Conservation (phyloP, 78 protist species). For the Dictyostelium brefeldianum region DNA sequence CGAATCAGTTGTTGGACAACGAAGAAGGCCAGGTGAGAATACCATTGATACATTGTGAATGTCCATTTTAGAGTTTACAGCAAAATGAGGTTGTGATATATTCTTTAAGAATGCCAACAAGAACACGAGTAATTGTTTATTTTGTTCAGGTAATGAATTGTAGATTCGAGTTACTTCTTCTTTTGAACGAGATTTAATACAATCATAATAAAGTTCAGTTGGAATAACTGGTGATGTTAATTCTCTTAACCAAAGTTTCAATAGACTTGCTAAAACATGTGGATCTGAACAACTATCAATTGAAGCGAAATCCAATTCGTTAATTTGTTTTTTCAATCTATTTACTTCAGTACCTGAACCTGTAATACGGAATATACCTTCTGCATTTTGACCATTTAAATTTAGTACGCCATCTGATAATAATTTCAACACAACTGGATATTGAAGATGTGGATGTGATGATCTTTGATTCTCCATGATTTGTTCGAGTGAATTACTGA, state of each 20-base stretch:
- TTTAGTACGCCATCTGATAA: slow-evolving; percentile 8
- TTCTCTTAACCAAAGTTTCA: slow-evolving; percentile 77
- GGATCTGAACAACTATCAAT: slow-evolving; percentile 40
- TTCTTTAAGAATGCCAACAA: slow-evolving; percentile 36
- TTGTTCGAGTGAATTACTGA: slow-evolving; percentile 24
- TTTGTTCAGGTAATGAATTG: not conserved
- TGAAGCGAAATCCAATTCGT: slow-evolving; percentile 33
- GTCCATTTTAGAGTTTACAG: slow-evolving; percentile 63
- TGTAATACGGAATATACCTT: slow-evolving; percentile 74
- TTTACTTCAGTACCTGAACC: slow-evolving; percentile 47
- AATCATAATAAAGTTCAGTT: slow-evolving; percentile 42
- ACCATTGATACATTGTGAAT: slow-evolving; percentile 71
- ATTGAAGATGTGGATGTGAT: not conserved
- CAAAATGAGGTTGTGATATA: slow-evolving; percentile 39
- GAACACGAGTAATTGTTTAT: slow-evolving; percentile 27
- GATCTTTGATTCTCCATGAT: slow-evolving; percentile 62
- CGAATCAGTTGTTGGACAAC: slow-evolving; percentile 50
- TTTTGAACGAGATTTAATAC: slow-evolving; percentile 35
- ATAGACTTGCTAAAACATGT: slow-evolving; percentile 74
- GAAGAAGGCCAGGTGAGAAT: slow-evolving; percentile 68
- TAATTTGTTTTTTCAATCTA: slow-evolving; percentile 35
- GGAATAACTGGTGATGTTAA: slow-evolving; percentile 70
- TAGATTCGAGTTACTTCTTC: slow-evolving; percentile 15
- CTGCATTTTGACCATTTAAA: slow-evolving; percentile 34
- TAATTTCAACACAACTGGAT: slow-evolving; percentile 17